phyloP scores from a whole-genome alignment of 2,329 filamentous ascomycete genomes.

The Colletotrichum ledebouriae region DNA sequence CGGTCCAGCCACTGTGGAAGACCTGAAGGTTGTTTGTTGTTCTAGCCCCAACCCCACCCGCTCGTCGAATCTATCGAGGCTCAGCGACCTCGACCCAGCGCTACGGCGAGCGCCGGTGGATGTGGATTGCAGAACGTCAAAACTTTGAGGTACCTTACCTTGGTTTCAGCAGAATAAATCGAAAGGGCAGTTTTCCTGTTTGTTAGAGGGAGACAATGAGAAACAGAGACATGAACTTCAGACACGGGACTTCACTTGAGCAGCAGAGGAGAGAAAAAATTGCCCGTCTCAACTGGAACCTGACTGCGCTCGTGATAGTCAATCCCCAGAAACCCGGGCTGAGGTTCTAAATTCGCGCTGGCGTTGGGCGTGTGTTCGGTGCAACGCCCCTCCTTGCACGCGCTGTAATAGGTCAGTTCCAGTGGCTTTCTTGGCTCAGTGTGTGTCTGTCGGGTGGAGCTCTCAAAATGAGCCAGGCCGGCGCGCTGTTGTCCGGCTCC shows the following conservation, averaged over 20 bases:
- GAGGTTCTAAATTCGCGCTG: neutral
- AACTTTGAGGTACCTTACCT: too few relatives aligned
- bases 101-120: conserved; percentile 24
- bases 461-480: conserved; percentile 11
- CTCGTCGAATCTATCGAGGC: neutral
- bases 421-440: conserved; percentile 28
- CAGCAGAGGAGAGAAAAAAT: neutral
- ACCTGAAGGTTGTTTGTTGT: neutral
- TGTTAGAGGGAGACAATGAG: too few relatives aligned
- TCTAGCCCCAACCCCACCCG: neutral
- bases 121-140: conserved; percentile 2
- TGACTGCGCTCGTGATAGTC: too few relatives aligned
- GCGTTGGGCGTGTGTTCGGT: conserved; percentile 17
- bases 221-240: too few relatives aligned
- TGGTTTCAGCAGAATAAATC: neutral
- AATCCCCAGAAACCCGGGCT: neutral
- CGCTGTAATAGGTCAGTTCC: conserved; percentile 11
- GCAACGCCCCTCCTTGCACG: conserved; percentile 17
- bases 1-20: conserved; percentile 10
- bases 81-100: conserved; percentile 16
- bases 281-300: neutral
- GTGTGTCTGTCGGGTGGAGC: conserved; percentile 3
- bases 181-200: too few relatives aligned
- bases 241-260: neutral
- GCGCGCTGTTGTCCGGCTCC: conserved; percentile 17